Percentiles rank a stretch among this genome's conserved stretches.
Conservation (phyloP, 2,329 filamentous ascomycete genomes). For the Aspergillus melleus region DNA sequence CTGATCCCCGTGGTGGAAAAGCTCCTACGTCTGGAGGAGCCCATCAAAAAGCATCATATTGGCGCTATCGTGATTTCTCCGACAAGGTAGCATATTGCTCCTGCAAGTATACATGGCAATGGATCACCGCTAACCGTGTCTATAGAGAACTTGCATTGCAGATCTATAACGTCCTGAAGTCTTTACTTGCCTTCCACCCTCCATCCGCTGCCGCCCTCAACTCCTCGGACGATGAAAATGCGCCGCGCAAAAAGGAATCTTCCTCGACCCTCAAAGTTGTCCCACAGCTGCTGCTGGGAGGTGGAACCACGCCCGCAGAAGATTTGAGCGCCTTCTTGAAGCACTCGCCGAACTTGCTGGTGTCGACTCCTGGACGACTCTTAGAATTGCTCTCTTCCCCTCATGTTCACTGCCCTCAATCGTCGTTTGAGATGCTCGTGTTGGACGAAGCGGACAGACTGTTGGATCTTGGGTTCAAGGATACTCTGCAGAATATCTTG, state of each 20-base stretch:
- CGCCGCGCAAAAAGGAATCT: constrained; percentile 39
- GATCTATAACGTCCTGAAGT: constrained; percentile 78
- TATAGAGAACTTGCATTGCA: constrained; percentile 82
- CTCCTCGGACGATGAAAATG: constrained; percentile 45
- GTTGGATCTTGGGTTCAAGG: constrained; percentile 90
- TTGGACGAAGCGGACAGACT: constrained; percentile 93
- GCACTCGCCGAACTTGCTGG: constrained; percentile 80
- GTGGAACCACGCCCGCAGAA: constrained; percentile 76
- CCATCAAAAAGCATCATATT: constrained; percentile 85
- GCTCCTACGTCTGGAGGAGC: constrained; percentile 74
- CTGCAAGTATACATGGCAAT: neutral
- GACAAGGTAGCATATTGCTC: constrained; percentile 53
- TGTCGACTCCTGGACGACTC: constrained; percentile 87
- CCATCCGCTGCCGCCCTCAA: constrained; percentile 62
- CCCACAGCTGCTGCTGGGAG: constrained; percentile 85
- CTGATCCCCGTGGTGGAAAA: constrained; percentile 81
- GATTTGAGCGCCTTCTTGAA: constrained; percentile 84
- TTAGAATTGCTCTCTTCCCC: constrained; percentile 83
- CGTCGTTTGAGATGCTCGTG: constrained; percentile 87
- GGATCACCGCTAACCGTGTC: neutral
- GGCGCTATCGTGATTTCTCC: constrained; percentile 90
- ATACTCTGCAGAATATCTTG: constrained; percentile 83
- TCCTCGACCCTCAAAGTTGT: constrained; percentile 62
- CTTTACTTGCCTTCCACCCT: constrained; percentile 77
- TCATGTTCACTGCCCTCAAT: constrained; percentile 83